phyloP scores from a whole-genome alignment of 352 stramenopile genomes.

The Phytophthora tubulina region DNA sequence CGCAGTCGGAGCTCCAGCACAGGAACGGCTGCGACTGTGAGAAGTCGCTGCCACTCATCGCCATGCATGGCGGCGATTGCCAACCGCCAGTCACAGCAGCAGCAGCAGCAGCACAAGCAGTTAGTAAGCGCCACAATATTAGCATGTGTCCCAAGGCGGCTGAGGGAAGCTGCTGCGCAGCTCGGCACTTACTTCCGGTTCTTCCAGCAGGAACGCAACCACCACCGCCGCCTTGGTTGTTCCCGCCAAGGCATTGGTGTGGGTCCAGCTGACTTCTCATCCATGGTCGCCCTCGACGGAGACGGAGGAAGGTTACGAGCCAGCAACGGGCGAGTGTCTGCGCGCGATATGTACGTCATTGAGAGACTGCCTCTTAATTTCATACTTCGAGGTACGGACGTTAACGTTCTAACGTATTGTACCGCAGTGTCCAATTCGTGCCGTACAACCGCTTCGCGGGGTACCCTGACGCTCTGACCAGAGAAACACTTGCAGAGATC shows the following conservation, averaged over 20 bases:
- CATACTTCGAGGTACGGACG: neutral
- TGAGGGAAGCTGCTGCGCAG: no score
- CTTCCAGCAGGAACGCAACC: no score
- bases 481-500: conserved; percentile 77
- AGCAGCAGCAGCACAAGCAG: no score
- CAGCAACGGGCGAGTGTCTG: conserved; percentile 44
- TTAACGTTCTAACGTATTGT: conserved; percentile 11
- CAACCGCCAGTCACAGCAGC: no score
- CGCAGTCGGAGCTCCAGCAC: no score
- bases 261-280: conserved; percentile 72
- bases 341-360: conserved; percentile 68
- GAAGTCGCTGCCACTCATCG: no score
- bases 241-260: conserved; percentile 53
- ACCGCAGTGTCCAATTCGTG: conserved; percentile 69
- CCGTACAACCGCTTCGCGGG: conserved; percentile 63
- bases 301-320: conserved; percentile 63
- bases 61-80: no score
- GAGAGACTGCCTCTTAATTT: neutral
- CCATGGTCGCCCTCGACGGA: conserved; percentile 72
- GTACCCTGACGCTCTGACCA: conserved; percentile 53
- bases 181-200: no score
- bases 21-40: no score
- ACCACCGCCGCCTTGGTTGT: no score
- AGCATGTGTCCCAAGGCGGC: no score
- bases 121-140: no score